Conservation (phyloP, 139 green algal species). For the Tetradesmus obliquus region DNA sequence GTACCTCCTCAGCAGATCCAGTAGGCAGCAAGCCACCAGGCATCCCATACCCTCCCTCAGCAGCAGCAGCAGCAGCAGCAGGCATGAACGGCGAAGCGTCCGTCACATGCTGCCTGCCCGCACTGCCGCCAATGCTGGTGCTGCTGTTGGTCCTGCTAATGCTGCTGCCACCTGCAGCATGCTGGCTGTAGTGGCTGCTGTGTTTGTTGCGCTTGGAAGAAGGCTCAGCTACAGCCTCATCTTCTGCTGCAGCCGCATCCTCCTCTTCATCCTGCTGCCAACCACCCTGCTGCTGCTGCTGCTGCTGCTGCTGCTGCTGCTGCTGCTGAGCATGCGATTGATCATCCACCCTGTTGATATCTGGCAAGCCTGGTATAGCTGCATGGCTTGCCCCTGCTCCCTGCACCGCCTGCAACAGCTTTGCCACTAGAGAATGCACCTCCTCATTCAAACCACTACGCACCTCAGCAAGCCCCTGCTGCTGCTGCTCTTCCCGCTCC, state of each 20-base stretch:
- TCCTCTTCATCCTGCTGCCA: too few relatives aligned
- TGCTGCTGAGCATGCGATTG: neutral
- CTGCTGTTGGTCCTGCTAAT: conserved; percentile 10
- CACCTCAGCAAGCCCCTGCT: neutral
- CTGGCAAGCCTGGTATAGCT: neutral
- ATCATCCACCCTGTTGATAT: neutral
- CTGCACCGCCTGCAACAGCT: neutral
- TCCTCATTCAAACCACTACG: neutral
- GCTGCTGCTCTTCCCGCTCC: neutral
- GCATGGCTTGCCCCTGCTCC: conserved; percentile 1
- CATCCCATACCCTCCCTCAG: neutral
- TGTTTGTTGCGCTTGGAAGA: neutral
- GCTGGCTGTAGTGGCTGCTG: neutral
- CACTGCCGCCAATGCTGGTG: neutral
- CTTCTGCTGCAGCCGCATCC: neutral
- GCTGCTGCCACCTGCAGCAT: neutral
- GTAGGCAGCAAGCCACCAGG: neutral
- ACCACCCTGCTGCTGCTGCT: neutral
- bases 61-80: neutral
- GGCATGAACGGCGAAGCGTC: neutral
- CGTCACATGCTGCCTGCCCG: neutral
- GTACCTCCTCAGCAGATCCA: neutral
- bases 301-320: neutral
- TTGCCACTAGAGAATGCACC: neutral
- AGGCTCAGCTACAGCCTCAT: neutral